A percentile compares a stretch with the other conserved stretches of the same genome.
These are phyloP conservation scores for Talaromyces funiculosus DNA, from an alignment of 2,329 filamentous ascomycete species.

Conservation along the genomic window DNA sequence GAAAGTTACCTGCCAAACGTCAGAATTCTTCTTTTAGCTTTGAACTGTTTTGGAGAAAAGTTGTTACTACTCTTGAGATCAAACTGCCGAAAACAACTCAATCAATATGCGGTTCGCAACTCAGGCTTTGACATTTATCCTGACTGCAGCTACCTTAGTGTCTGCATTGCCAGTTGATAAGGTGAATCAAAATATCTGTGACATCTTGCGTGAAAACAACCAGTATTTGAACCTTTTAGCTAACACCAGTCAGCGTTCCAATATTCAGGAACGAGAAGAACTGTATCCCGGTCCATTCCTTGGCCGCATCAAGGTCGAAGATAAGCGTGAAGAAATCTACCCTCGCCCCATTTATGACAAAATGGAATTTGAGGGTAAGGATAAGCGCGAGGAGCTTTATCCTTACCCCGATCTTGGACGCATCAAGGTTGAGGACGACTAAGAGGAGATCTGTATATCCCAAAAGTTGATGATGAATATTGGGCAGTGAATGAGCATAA, in stretches of 20 bases:
- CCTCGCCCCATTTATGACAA: neutral
- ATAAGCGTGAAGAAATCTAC: constrained; percentile 7
- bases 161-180: neutral
- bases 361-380: neutral
- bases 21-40: too few relatives aligned
- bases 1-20: too few relatives aligned
- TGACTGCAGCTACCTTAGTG: neutral
- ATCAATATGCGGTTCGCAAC: constrained; percentile 3
- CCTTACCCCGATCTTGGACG: neutral
- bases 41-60: too few relatives aligned
- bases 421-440: constrained; percentile 7
- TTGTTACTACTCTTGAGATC: too few relatives aligned
- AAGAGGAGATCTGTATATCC: neutral
- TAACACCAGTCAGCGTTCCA: neutral
- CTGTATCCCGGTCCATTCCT: neutral
- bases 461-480: neutral
- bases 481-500: neutral
- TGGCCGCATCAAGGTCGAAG: neutral
- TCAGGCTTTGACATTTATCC: neutral
- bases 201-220: too few relatives aligned
- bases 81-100: too few relatives aligned
- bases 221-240: too few relatives aligned
- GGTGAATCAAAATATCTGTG: too few relatives aligned
- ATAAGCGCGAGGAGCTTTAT: constrained; percentile 1
- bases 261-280: neutral